These are phyloP conservation scores for Hermanozyma aechmeae DNA, from an alignment of 805 yeast species.

Conservation along the genomic window DNA sequence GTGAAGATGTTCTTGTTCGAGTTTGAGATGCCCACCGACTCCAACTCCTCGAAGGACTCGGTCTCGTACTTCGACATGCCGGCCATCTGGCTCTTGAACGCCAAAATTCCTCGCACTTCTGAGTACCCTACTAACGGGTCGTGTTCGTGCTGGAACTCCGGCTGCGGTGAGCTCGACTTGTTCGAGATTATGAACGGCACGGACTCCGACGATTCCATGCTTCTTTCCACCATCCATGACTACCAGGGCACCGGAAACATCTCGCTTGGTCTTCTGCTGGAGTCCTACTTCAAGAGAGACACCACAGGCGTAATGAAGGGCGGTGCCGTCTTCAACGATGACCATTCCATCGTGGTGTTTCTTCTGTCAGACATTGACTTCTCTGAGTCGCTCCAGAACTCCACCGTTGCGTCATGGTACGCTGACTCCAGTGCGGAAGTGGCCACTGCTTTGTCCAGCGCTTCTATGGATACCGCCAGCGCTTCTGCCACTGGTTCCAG, in stretches of 20 bases:
- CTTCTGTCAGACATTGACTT: slow-evolving; percentile 45
- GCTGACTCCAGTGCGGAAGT: slow-evolving; percentile 21
- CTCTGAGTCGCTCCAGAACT: slow-evolving; percentile 33
- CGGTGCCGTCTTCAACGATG: slow-evolving; percentile 59
- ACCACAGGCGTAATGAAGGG: slow-evolving; percentile 47
- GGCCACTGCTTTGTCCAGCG: slow-evolving; percentile 17
- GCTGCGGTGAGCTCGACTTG: slow-evolving; percentile 74
- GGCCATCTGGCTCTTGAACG: slow-evolving; percentile 69
- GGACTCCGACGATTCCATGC: slow-evolving; percentile 34
- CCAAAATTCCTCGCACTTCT: slow-evolving; percentile 65
- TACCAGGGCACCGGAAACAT: slow-evolving; percentile 64
- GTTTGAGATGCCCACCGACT: slow-evolving; percentile 48
- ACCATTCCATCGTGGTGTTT: slow-evolving; percentile 55
- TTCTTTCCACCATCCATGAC: slow-evolving; percentile 65
- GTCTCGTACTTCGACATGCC: slow-evolving; percentile 47
- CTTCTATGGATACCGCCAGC: slow-evolving; percentile 14
- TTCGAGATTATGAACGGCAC: slow-evolving; percentile 66
- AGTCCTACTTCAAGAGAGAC: slow-evolving; percentile 51
- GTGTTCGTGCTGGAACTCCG: slow-evolving; percentile 71
- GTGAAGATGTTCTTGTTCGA: slow-evolving; percentile 67
- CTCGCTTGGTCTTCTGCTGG: slow-evolving; percentile 47
- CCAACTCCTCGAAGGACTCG: slow-evolving; percentile 14
- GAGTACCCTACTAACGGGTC: slow-evolving; percentile 54
- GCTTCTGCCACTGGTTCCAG: no score
- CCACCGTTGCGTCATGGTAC: slow-evolving; percentile 40